These are phyloP conservation scores for Entrophospora sp. DNA, from an alignment of 192 early-diverging fungal species.

Conservation along the genomic window DNA sequence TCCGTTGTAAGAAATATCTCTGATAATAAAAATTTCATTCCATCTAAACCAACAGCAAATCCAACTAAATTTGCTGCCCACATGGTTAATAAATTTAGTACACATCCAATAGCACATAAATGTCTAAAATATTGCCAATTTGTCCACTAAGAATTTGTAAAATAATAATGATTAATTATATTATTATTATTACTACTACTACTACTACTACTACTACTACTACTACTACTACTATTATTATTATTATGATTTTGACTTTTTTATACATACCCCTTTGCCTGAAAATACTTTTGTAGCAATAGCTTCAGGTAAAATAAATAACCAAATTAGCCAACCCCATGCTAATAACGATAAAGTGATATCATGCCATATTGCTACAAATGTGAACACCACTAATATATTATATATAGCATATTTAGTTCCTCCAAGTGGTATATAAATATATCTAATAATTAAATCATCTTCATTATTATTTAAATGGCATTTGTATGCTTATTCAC, in stretches of 20 bases:
- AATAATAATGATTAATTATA: no score
- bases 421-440: constrained; percentile 93
- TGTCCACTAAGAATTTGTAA: constrained; percentile 51
- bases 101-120: constrained; percentile 73
- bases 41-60: constrained; percentile 83
- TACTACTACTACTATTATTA: no score
- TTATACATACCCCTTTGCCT: constrained; percentile 34
- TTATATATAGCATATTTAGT: constrained; percentile 58
- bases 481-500: neutral
- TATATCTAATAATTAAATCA: constrained; percentile 42
- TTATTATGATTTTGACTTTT: neutral
- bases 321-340: constrained; percentile 85
- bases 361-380: constrained; percentile 98
- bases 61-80: constrained; percentile 96
- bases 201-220: no score
- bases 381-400: constrained; percentile 84
- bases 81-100: constrained; percentile 86
- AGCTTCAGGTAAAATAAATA: constrained; percentile 83
- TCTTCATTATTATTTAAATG: no score
- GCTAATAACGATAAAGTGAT: constrained; percentile 72
- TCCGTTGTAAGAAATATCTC: constrained; percentile 49
- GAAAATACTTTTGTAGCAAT: constrained; percentile 51
- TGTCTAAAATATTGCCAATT: constrained; percentile 56
- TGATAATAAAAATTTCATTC: constrained; percentile 62
- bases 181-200: no score